Base-by-base conservation (phyloP, 2,329 filamentous ascomycete genomes). In the Escovopsis sp. region DNA sequence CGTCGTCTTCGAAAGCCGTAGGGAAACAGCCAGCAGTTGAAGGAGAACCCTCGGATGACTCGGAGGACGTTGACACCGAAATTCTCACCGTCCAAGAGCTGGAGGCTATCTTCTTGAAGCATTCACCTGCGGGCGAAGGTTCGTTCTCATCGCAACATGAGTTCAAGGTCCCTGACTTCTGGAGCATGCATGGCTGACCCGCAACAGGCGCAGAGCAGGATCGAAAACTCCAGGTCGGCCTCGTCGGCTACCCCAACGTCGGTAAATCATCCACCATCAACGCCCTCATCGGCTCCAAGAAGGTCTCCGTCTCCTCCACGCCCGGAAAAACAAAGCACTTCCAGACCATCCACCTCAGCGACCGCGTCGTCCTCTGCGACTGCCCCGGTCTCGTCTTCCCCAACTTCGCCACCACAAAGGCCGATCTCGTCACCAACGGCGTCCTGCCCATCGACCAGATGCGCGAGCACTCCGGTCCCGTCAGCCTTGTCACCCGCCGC, bases 191-290 rank as follows among this genome's bases (percentile, higher is more conserved):
- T 20, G 20, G 20, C 2, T 20, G 20, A 20, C 20, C 6, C 20
- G 20, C 20, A 29, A 51, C n/a, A 43, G 15, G 10, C n/a, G 13
- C 27, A 40, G 49, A 62, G 4, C 52, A 65, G 8, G 66, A 68
- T 37, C 63, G 63, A 48, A 95, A 93, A 61, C 81, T 88, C 5
- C 79, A 86, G 49, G 91, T 98, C 51, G 91, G 91, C 52, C 71
- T 98, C 15, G 91, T 98, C 32, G 91, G 91, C 45, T 98, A 98
- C 63, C 91, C 91, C 55, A 98, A 98, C 66, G 91, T 98, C 48
- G 91, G 91, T 65, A 98, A 98, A 66, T 98, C 93, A 1, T 95
- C 88, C 39, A 98, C 91, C 13, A 98, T 98, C 71, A 98, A 98
- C 66, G 89, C 91, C 35, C 74, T 98, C n/a, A 88, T 96, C 44